These are phyloP conservation scores for Lepraria neglecta DNA, from an alignment of 495 filamentous ascomycete genomes.

Conservation along the genomic window DNA sequence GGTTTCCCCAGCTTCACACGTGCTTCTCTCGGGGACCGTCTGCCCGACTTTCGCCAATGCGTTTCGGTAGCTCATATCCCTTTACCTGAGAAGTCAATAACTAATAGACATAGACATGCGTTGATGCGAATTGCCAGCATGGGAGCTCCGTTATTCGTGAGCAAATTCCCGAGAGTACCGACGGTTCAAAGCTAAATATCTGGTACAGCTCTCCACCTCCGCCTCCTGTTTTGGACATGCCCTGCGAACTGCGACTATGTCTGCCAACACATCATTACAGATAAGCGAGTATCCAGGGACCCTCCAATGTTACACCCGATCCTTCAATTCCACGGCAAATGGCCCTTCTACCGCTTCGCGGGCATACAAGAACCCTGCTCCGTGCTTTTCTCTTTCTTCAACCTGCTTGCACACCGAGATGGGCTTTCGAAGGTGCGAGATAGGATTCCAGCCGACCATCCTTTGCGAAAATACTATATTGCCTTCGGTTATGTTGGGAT, in stretches of 20 bases:
- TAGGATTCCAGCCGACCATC: slow-evolving; percentile 62
- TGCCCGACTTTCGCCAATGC: slow-evolving; percentile 86
- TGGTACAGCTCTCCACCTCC: slow-evolving; percentile 42
- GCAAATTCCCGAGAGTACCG: slow-evolving; percentile 16
- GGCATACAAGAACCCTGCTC: slow-evolving; percentile 93
- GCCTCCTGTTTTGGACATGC: slow-evolving; percentile 57
- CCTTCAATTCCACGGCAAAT: slow-evolving; percentile 98
- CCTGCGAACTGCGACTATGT: slow-evolving; percentile 94
- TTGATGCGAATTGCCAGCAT: slow-evolving; percentile 66
- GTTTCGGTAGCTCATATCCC: slow-evolving; percentile 56
- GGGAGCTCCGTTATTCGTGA: slow-evolving; percentile 45
- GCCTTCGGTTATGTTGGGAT: slow-evolving; percentile 74
- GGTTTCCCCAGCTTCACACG: slow-evolving; percentile 42
- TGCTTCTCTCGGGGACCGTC: slow-evolving; percentile 77
- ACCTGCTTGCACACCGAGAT: slow-evolving; percentile 77
- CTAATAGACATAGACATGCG: slow-evolving; percentile 58
- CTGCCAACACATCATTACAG: slow-evolving; percentile 90
- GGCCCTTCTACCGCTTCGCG: slow-evolving; percentile 85
- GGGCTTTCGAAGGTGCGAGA: slow-evolving; percentile 66
- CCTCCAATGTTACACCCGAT: slow-evolving; percentile 58
- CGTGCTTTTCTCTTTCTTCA: slow-evolving; percentile 87
- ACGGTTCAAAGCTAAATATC: neutral
- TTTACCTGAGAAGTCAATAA: neutral
- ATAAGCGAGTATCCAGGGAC: slow-evolving; percentile 58
- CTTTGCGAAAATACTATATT: slow-evolving; percentile 74